Evolutionary conservation across 2,329 filamentous ascomycete genomes (phyloP), one percentile per base, ranked within the genome.

Genomic region (Paracoccidioides brasiliensis): DNA sequence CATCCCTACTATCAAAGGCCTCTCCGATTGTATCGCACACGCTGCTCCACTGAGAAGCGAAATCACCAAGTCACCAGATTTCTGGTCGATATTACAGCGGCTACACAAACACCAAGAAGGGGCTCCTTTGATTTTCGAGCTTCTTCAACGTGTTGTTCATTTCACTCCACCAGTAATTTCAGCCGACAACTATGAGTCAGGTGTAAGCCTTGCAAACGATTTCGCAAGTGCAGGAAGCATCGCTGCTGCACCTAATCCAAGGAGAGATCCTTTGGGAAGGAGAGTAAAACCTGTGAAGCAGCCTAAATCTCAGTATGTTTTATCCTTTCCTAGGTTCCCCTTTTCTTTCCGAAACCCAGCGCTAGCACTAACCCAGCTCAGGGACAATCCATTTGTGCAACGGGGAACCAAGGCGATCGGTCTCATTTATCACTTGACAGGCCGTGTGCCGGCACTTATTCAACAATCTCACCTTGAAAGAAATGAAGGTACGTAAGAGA

Each of bases 31-130:
- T 64, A 87, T 95, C 61, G 83, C 85, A 53, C 82, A 86, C 57
- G 82, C 88, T 0, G 83, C 84, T 32, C 82, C 86, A 10, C 75
- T 98, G 33, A 83, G 88, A 56, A 95, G 88, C 62, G 91, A 97
- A 72, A 87, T 97, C 62, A 94, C 95, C 72, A 91, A 88, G 12
- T 97, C 91, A 15, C 93, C 93, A 0, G 93, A 98, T 66, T 97
- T 98, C 70, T 98, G 93, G 93, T 85, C 86, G 4, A 87, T 96
- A 12, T 76, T 98, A 53, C 84, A 89, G 58, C 80, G 83, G 37
- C 75, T 98, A 15, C 83, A 88, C 49, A 76, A 78, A 30, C 80
- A 85, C 58, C 73, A 81, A 3, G 84, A 88, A 54, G 84, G 86
- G 32, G 86, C 89, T 1, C 78, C 84, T 0, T 78, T 84, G 14